These are phyloP conservation scores for Hyphodiscus sp. DNA, from an alignment of 2,329 filamentous ascomycete species.

Conservation along the genomic window DNA sequence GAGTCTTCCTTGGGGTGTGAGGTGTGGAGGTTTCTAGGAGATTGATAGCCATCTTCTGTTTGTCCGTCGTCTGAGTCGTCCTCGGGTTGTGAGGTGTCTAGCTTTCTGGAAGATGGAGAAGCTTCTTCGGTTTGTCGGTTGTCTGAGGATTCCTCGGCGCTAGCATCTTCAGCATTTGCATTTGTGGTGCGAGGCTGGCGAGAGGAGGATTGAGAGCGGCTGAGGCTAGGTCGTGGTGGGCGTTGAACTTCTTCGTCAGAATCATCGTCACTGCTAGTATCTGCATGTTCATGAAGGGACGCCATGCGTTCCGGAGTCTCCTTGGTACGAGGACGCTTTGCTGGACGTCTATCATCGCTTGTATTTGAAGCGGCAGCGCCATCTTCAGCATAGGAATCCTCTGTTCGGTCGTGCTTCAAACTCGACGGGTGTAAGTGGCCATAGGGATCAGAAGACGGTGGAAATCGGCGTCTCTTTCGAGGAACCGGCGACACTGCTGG, in stretches of 20 bases:
- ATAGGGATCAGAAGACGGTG: no score
- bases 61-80: no score
- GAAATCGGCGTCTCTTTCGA: no score
- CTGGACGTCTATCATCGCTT: background rate
- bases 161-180: background rate
- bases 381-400: background rate
- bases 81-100: no score
- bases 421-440: no score
- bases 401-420: slow-evolving; percentile 4
- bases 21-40: no score
- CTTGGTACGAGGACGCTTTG: slow-evolving; percentile 1
- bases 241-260: background rate
- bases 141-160: background rate
- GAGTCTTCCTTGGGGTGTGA: no score
- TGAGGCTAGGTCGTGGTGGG: background rate
- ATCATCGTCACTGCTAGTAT: background rate
- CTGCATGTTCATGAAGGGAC: background rate
- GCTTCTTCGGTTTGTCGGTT: background rate
- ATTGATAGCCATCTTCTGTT: no score
- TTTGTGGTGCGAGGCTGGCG: background rate
- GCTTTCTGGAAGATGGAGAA: no score
- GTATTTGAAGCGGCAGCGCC: background rate
- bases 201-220: background rate
- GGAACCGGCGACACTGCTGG: no score
- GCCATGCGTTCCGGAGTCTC: background rate